Evolutionary conservation across 352 stramenopile genomes (phyloP).

Genomic region (Phytophthora idaei): DNA sequence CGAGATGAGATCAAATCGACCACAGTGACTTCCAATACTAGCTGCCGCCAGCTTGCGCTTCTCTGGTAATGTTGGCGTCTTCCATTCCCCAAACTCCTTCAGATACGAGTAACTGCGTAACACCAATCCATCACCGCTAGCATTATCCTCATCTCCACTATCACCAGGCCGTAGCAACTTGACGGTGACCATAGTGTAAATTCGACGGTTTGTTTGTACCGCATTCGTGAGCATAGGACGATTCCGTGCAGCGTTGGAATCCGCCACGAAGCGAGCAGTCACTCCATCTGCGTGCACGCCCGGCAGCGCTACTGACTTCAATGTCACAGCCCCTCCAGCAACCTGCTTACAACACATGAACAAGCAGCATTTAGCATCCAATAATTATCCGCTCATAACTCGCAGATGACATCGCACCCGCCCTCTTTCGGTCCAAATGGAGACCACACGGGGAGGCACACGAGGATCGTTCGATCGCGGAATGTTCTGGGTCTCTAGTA

Average conservation of each 20-base stretch:
- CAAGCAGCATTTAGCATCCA: neutral
- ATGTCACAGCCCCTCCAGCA: conserved; percentile 21
- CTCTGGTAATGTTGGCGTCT: conserved; percentile 33
- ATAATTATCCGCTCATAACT: neutral
- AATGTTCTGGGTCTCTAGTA: conserved; percentile 55
- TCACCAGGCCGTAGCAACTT: conserved; percentile 31
- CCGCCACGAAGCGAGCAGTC: conserved; percentile 31
- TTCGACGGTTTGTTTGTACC: conserved; percentile 49
- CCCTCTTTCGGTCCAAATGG: conserved; percentile 60
- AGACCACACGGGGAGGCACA: conserved; percentile 59
- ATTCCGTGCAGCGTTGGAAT: conserved; percentile 19
- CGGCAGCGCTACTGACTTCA: conserved; percentile 37
- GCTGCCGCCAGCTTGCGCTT: conserved; percentile 42
- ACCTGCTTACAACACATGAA: conserved; percentile 25
- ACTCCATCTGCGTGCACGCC: conserved; percentile 39
- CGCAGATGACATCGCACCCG: conserved; percentile 34
- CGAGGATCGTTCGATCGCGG: conserved; percentile 54
- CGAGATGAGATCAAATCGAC: conserved; percentile 57
- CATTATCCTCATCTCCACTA: neutral
- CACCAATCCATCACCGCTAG: neutral
- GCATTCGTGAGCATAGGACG: conserved; percentile 70
- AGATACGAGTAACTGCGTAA: conserved; percentile 58
- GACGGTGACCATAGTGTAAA: conserved; percentile 64
- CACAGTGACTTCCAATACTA: conserved; percentile 27
- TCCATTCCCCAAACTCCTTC: conserved; percentile 68